Evolutionary conservation across 495 filamentous ascomycete species (phyloP), one percentile per base, ranked within the genome.

Genomic region (Xylaria venustula): DNA sequence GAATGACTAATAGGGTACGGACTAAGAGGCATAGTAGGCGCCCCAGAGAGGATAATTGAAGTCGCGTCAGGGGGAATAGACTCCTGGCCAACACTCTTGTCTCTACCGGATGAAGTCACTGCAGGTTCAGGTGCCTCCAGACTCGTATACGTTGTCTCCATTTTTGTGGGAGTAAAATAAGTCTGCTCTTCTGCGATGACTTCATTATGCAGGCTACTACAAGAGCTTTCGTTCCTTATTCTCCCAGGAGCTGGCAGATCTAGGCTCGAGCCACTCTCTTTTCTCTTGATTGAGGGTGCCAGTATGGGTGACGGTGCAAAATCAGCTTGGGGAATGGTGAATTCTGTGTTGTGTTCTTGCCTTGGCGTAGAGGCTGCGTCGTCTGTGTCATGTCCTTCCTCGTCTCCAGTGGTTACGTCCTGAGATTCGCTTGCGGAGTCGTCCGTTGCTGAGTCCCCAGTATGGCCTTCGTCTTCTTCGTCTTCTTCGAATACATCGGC

Each of bases 401-500:
- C 69, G 8, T 67, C 67, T 14, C 36, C 53, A 14, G 68, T 66
- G 17, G 64, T 68, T 55, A 45, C 55, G 22, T 64, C 62, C 54
- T 52, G 66, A 9, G 60, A 55, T 17, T 67, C 67, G 23, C 54
- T 54, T 7, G 44, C 59, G 26, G 67, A 69, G 19, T 59, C 64
- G n/a, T 71, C 69, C 26, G 41, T 23, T 20, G 41, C 8, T 14
- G 69, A 71, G 47, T 61, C 60, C 15, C 67, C 57, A 22, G 58
- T 62, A 23, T 69, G 67, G 5, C 49, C 53, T 28, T 72, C 68
- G 58, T 96, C 90, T 63, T 95, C 92, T 64, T 97, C 94, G 54
- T 98, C 94, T 73, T 97, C 94, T 70, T 97, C 92, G 62, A 97
- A 96, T 5, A 97, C 94, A 73, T 97, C 94, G 19, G 88, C 88